Conservation (phyloP, 2,329 filamentous ascomycete species). For the Colletotrichum tropicale region DNA sequence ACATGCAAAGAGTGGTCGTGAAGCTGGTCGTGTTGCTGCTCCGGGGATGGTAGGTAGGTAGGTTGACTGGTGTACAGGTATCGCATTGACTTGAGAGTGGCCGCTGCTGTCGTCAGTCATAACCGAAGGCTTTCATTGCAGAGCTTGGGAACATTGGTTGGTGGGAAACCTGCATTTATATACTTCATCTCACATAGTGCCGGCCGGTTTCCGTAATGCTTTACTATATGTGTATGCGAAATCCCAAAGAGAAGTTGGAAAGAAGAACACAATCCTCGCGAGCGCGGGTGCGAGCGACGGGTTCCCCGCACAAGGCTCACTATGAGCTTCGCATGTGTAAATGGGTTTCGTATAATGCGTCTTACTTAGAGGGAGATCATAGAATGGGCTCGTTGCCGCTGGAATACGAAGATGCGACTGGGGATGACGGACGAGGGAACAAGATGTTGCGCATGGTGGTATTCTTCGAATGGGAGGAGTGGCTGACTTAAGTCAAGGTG, state of each 20-base stretch:
- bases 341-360: no score
- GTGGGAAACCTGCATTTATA: not conserved
- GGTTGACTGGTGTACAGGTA: not conserved
- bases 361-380: no score
- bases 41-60: not conserved
- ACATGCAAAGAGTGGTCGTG: accelerated
- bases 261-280: not conserved
- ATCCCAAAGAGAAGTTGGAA: not conserved
- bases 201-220: not conserved
- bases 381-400: no score
- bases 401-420: not conserved
- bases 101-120: no score
- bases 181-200: not conserved
- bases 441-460: accelerated
- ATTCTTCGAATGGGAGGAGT: accelerated
- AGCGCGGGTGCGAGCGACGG: no score
- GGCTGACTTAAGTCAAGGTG: accelerated
- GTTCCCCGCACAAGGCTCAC: no score
- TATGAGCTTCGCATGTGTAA: no score
- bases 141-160: accelerated
- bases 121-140: no score
- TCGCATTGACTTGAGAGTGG: not conserved
- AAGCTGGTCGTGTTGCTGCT: accelerated
- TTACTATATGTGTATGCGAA: not conserved
- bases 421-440: not conserved